Conservation (phyloP, 2,329 filamentous ascomycete genomes). For the Talaromyces verruculosus region DNA sequence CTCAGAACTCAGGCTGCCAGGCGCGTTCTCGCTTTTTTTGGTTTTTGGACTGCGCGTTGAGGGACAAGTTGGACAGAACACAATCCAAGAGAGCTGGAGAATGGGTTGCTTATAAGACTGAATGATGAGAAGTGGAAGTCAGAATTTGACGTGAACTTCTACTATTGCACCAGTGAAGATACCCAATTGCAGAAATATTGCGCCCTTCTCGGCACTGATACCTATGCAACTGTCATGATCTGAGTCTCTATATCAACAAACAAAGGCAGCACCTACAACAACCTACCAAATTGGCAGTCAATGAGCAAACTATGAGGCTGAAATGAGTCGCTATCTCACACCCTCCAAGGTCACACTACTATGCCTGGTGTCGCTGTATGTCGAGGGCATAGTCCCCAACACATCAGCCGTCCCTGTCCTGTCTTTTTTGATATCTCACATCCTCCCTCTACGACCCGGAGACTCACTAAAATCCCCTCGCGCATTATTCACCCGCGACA, state of each 20-base stretch:
- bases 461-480: slow-evolving; percentile 26
- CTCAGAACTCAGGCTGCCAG: slow-evolving; percentile 10
- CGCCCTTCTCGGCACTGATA: background rate
- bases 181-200: background rate
- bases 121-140: background rate
- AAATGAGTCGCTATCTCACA: slow-evolving; percentile 81
- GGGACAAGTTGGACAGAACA: background rate
- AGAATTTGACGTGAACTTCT: background rate
- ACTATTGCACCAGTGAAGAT: background rate
- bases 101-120: background rate
- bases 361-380: slow-evolving; percentile 77
- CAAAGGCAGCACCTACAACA: background rate
- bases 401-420: slow-evolving; percentile 72
- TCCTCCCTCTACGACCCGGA: slow-evolving; percentile 51
- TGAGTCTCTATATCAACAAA: background rate
- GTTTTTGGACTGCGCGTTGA: slow-evolving; percentile 2
- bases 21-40: slow-evolving; percentile 4
- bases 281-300: background rate
- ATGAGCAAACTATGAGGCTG: background rate
- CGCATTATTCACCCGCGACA: slow-evolving; percentile 30
- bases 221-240: background rate
- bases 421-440: slow-evolving; percentile 72
- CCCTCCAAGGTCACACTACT: slow-evolving; percentile 83
- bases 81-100: background rate
- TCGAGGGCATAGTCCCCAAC: slow-evolving; percentile 66